Evolutionary conservation across 1,139 yeast species (phyloP), one percentile per base, ranked within the genome.

Genomic region (Schizosaccharomyces versatilis): DNA sequence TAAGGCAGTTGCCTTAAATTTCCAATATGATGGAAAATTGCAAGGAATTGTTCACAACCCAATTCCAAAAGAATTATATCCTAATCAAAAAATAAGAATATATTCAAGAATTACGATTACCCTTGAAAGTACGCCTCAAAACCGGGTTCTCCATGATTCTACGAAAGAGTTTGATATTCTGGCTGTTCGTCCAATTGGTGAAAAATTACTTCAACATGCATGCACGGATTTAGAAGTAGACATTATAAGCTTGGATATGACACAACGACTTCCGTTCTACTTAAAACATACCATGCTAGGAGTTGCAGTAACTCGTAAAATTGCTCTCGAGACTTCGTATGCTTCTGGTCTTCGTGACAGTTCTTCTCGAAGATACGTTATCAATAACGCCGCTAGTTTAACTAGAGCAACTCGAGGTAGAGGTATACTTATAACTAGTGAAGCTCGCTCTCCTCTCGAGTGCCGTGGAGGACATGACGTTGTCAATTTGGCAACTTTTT

Each of bases 241-340:
- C 67, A 60, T 90, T 41, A 76, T 90, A 41, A 79, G 95, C 0
- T 73, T 90, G 55, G 79, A 83, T 58, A 74, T 83, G 65, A 69
- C 76, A 15, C 71, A 73, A 47, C 74, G 85, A 57, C 69, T 85
- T 53, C 93, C 95, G 0, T 81, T 79, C 61, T 84, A 78, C 65
- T 70, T 90, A 60, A 81, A 83, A 60, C 95, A 85, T 68, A 84
- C 86, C 63, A 79, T 85, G 0, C 74, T 86, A 8, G 83, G 95
- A 47, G 78, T 85, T 52, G 96, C 94, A 1, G 73, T 84, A 15
- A 81, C 81, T 17, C 76, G 82, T 57, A 98, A 98, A 1, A 75
- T 86, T 52, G 79, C 79, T 61, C 76, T 90, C 61, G 98, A 90
- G 65, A 74, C 90, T 12, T 74, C 79, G 56, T 90, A 90, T 66